phyloP scores from a whole-genome alignment of 495 filamentous ascomycete genomes.

The Chaetomium cochliodes region DNA sequence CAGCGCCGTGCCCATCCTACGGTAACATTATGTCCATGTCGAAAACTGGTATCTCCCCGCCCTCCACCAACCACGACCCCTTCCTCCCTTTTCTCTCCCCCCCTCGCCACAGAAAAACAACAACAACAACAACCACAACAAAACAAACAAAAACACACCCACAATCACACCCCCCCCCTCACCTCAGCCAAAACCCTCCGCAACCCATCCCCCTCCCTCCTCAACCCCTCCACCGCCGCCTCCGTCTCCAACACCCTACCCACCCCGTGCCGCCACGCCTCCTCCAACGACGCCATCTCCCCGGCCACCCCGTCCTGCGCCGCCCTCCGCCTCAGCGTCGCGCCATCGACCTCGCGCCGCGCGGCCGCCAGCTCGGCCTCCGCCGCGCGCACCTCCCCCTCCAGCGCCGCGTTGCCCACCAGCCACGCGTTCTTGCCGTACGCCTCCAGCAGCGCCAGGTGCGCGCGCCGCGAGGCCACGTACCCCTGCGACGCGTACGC shows the following conservation, averaged over 20 bases:
- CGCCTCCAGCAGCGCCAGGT: constrained; percentile 71
- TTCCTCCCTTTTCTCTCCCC: background rate
- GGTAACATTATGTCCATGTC: too few relatives aligned
- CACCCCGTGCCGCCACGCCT: constrained; percentile 69
- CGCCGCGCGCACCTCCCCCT: constrained; percentile 65
- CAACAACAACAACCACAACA: too few relatives aligned
- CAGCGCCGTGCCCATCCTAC: too few relatives aligned
- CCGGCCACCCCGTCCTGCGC: constrained; percentile 57
- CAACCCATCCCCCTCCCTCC: constrained; percentile 44
- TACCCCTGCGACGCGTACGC: constrained; percentile 68
- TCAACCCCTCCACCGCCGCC: constrained; percentile 67
- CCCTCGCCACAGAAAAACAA: background rate
- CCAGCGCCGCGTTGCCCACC: constrained; percentile 74
- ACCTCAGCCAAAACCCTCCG: constrained; percentile 24
- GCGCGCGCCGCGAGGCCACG: constrained; percentile 61
- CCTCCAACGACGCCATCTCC: constrained; percentile 67
- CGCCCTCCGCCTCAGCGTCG: constrained; percentile 67
- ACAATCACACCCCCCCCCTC: background rate
- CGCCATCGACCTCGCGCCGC: constrained; percentile 63
- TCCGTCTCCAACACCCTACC: constrained; percentile 73
- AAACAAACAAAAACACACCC: too few relatives aligned
- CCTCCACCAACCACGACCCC: background rate
- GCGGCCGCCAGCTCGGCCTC: constrained; percentile 73
- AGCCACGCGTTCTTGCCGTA: constrained; percentile 91
- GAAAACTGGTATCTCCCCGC: background rate